Base-by-base conservation (phyloP, 441 rosid species). In the Gossypium davidsonii region DNA sequence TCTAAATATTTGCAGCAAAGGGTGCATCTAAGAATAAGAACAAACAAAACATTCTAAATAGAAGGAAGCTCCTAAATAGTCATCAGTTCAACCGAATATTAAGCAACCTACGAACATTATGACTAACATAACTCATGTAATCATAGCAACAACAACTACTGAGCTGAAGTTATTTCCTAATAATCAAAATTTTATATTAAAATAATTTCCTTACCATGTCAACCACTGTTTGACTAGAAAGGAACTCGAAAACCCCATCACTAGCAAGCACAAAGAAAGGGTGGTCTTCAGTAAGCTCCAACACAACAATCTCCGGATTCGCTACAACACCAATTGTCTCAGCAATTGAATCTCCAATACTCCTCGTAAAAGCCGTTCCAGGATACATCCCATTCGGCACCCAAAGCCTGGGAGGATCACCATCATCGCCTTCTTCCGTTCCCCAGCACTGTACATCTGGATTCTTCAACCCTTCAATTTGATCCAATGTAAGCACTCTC, bases 351-450 rank as follows among this genome's bases (percentile, higher is more conserved):
- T 96, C 99, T 17, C 99, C 99, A 61, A 96, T 80, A 76, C 99
- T 96, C 80, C 99, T 91, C 0, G 98, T 96, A 79, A 96, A 96
- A 63, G 99, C 99, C 12, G 99, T 91, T 51, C 99, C 99, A 0
- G 99, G 99, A 76, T 90, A 96, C 99, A 96, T 96, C 69, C 96
- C 99, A 84, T 88, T 86, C 1, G 90, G 89, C 15, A 91, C 85
- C 99, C 99, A 96, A 79, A 96, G 85, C 77, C 99, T 87, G 0
- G 99, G 99, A 66, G 99, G 99, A 75, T 96, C 99, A 12, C 99
- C 99, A 78, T 91, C 99, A 81, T 94, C 98, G 21, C 79, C 90
- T 75, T 96, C 99, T 83, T 96, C 99, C 14, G 91, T 88, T 56
- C 93, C 99, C 99, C 99, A 96, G 79, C 93, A 93, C 82, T 88